Evolutionary conservation across 202 grass and related monocot genomes (phyloP), one percentile per base, ranked within the genome.

Genomic region (Zoysia matrella): DNA sequence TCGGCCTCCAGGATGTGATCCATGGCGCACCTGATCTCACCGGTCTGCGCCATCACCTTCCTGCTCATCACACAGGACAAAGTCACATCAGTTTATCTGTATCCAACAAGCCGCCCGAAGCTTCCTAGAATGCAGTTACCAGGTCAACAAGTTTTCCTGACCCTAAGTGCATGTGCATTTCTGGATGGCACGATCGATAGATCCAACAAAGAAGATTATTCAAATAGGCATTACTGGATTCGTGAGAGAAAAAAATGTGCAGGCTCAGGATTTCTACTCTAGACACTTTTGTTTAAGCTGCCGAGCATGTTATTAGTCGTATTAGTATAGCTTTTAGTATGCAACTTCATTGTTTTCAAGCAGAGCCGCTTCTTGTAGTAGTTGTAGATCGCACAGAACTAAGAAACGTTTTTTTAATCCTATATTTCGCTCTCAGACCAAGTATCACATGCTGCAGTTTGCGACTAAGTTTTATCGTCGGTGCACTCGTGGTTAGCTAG

Each of bases 21-120:
- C 1, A 95, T 77, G 65, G 22, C 22, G 22, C 22, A 95, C 63
- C 81, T 78, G 69, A 92, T 86, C 75, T 90, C 77, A 15, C 89
- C 89, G 1, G 78, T 89, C 77, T 88, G 79, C 3, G 60, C 88
- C 90, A 90, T 65, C 45, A 84, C 80, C 0, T 84, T 82, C 77
- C 93, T 92, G 87, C 57, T 67, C 2, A 49, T 18, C 43, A 18
- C 2, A 36, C 18, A 41, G 10, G 13, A 30, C 53, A 42, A 11
- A 48, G 5, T 15, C 10, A 49, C 18, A 60, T 41, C 39, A 72
- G 57, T 54, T 54, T n/a, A 47, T 39, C 4, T 36, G 2, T 30
- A 9, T 51, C 4, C 5, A 70, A 77, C 3, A 72, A 18, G 1
- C 16, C 54, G 10, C 77, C 67, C 60, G 13, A 74, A 63, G 47